A percentile compares a stretch with the other conserved stretches of the same genome.
These are phyloP conservation scores for Hygrocybe punicea DNA, from an alignment of 768 basidiomycete species.

Conservation along the genomic window DNA sequence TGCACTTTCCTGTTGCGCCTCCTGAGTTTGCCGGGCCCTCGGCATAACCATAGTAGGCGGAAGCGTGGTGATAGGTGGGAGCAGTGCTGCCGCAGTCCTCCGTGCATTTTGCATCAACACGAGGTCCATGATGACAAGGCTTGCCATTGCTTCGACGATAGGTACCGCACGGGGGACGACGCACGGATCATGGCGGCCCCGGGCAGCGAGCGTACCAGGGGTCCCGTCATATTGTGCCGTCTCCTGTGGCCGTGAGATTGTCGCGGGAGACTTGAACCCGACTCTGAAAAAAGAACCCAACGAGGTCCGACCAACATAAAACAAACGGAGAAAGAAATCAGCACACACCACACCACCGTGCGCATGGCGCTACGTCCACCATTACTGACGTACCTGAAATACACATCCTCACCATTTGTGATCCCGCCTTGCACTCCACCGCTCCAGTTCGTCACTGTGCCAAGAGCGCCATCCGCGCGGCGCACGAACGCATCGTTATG, in stretches of 20 bases:
- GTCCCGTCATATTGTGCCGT: constrained; percentile 95
- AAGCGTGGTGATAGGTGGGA: constrained; percentile 85
- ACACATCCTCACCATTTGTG: constrained; percentile 94
- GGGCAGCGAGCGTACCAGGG: constrained; percentile 79
- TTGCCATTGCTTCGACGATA: constrained; percentile 98
- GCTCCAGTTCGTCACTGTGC: constrained; percentile 91
- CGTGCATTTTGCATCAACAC: constrained; percentile 87
- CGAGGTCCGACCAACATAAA: too few species aligned
- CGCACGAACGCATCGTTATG: constrained; percentile 89
- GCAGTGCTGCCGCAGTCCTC: constrained; percentile 62
- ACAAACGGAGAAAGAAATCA: constrained; percentile 9
- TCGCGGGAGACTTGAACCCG: constrained; percentile 98
- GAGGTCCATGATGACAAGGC: constrained; percentile 91
- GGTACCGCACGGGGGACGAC: constrained; percentile 96
- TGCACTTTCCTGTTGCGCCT: background rate
- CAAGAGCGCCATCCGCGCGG: constrained; percentile 63
- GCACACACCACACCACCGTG: too few species aligned
- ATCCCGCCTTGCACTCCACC: constrained; percentile 98
- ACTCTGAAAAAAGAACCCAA: constrained; percentile 48
- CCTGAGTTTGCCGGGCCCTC: constrained; percentile 14
- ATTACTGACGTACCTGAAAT: constrained; percentile 70
- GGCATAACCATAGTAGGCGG: constrained; percentile 90
- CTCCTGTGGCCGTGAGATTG: constrained; percentile 86
- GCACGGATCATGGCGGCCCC: constrained; percentile 95
- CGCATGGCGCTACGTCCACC: too few species aligned